Evolutionary conservation across 2,329 filamentous ascomycete genomes (phyloP), one percentile per base, ranked within the genome.

Genomic region (Dothistroma pini): DNA sequence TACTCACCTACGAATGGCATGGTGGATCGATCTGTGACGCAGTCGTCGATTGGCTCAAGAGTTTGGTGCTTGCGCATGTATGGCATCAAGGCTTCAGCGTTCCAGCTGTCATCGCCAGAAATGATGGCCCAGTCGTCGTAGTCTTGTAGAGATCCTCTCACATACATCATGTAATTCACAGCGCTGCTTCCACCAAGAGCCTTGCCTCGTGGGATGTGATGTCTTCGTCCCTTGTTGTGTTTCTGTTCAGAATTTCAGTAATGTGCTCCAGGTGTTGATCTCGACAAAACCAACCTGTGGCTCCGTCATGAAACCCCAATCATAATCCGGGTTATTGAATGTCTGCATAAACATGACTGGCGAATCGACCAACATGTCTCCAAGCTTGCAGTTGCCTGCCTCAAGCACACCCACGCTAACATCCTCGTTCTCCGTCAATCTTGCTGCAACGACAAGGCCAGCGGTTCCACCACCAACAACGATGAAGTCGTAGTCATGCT

Each of bases 91-190:
- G 75, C 75, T 4, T 79, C 69, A 58, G 79, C 81, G 61, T 75
- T 76, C 75, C 81, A 85, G 2, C 73, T 69, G 0, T 75, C 53
- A 57, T 83, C 80, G 1, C 71, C 74, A 0, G 76, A 72, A 2
- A 74, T 65, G 34, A 73, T 66, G 1, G 74, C 78, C 81, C 80
- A 83, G 50, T 75, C 72, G 22, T 83, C 75, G 62, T 78, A 83
- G 63, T 82, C 80, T 6, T 70, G 66, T 2, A 72, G 69, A 34
- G 75, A 73, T 1, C 80, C 80, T 32, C 80, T 78, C 25, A 77
- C 77, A 73, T 79, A 69, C 68, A 69, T 69, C 68, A 68, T 68
- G 57, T 68, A 69, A 59, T 78, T 79, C 53, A 78, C 76, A 1
- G 73, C 74, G n/a, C 71, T 74, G 47, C 71, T 72, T 12, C 77